Percentiles rank a stretch among this genome's conserved stretches.
Conservation (phyloP, 2,329 filamentous ascomycete genomes). For the Beauveria pseudobassiana region DNA sequence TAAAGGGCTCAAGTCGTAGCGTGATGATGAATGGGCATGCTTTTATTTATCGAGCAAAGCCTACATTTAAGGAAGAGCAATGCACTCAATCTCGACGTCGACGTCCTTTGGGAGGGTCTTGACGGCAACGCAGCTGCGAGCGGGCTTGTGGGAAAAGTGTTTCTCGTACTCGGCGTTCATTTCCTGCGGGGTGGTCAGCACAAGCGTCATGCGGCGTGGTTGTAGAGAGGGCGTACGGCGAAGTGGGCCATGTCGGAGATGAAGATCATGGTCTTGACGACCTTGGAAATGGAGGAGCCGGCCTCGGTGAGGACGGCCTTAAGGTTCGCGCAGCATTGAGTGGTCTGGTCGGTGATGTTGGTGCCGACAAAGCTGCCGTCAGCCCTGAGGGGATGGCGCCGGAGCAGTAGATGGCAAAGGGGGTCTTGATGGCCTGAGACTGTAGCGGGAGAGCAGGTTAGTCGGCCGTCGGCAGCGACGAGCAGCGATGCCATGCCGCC, state of each 20-base stretch:
- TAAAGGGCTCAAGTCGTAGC: background rate
- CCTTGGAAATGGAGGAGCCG: constrained; percentile 67
- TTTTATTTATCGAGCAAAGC: background rate
- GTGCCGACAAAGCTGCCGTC: constrained; percentile 50
- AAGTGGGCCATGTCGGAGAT: constrained; percentile 88
- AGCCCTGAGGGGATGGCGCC: constrained; percentile 61
- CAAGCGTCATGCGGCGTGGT: background rate
- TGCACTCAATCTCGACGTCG: constrained; percentile 83
- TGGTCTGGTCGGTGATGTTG: constrained; percentile 56
- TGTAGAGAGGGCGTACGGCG: constrained; percentile 36
- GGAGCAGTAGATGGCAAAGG: constrained; percentile 58
- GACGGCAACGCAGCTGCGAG: constrained; percentile 84
- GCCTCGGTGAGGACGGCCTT: constrained; percentile 76
- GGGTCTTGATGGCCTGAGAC: constrained; percentile 62
- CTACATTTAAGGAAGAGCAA: constrained; percentile 55
- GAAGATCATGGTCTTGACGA: constrained; percentile 92
- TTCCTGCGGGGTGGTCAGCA: constrained; percentile 32
- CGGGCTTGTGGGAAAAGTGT: constrained; percentile 76
- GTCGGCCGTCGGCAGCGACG: background rate
- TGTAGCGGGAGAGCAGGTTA: constrained; percentile 23
- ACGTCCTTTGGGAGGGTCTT: constrained; percentile 82
- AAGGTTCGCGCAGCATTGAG: constrained; percentile 65
- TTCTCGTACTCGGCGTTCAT: constrained; percentile 85
- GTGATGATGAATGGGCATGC: background rate
- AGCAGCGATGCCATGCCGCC: background rate